A percentile compares a stretch with the other conserved stretches of the same genome.
phyloP scores from a whole-genome alignment of 2,329 filamentous ascomycete species.

The Fusarium nurragi region DNA sequence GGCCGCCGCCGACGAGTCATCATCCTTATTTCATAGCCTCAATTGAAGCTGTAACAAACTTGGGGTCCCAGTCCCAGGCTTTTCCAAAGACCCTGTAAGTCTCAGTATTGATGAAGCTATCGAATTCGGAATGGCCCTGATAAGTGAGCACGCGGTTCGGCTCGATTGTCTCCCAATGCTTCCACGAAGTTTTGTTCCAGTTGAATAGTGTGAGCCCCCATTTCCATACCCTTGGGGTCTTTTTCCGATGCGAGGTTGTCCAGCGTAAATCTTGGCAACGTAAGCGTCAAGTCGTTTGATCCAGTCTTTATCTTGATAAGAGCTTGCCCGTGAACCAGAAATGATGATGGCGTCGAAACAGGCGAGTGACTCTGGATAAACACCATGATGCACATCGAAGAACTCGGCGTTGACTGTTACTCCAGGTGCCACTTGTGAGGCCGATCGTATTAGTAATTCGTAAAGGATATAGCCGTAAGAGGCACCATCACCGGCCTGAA shows the following conservation, averaged over 20 bases:
- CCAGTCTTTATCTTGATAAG: neutral
- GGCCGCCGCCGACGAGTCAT: neutral
- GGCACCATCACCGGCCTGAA: constrained; percentile 85
- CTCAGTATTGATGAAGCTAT: neutral
- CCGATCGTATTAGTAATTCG: neutral
- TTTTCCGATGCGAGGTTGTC: neutral
- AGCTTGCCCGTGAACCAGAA: neutral
- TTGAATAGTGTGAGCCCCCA: neutral
- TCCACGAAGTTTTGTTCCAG: neutral
- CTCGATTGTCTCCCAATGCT: neutral
- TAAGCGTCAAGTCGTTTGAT: neutral
- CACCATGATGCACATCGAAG: neutral
- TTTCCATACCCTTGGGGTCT: neutral
- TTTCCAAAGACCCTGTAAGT: neutral
- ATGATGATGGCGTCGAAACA: neutral
- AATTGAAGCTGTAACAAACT: neutral
- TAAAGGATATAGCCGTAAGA: neutral
- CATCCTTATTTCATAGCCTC: neutral
- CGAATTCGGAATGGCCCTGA: constrained; percentile 1
- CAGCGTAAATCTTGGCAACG: neutral
- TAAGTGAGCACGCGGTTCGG: constrained; percentile 1
- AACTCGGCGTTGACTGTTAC: neutral
- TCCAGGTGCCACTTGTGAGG: neutral
- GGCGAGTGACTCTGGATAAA: neutral
- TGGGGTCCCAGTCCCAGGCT: neutral